Evolutionary conservation across 441 rosid species (phyloP).

Genomic region (Brassica hybrid): DNA sequence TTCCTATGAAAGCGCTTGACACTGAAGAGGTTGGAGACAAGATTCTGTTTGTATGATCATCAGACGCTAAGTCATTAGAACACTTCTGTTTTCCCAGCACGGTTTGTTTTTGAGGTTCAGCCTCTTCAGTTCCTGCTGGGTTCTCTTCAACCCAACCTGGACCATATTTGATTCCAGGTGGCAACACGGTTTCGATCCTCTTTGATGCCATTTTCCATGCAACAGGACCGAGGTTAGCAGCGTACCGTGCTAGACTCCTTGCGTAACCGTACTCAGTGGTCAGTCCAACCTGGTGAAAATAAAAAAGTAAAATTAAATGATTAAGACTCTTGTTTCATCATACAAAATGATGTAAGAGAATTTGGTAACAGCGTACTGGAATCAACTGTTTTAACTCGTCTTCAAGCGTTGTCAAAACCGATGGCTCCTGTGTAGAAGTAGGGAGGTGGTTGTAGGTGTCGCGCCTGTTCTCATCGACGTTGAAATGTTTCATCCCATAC

Average conservation of each 20-base stretch:
- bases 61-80: conserved; percentile 31
- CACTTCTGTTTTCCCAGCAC: conserved; percentile 40
- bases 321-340: background rate
- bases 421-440: conserved; percentile 49
- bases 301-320: conserved; percentile 14
- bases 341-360: conserved; percentile 1
- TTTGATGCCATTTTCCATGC: conserved; percentile 62
- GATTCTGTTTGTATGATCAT: conserved; percentile 47
- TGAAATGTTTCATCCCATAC: conserved; percentile 70
- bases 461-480: conserved; percentile 72
- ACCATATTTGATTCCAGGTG: conserved; percentile 52
- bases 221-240: conserved; percentile 64
- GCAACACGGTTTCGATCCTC: conserved; percentile 55
- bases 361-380: conserved; percentile 51
- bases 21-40: conserved; percentile 46
- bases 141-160: conserved; percentile 79
- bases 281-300: conserved; percentile 64
- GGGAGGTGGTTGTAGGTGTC: conserved; percentile 55
- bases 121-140: conserved; percentile 42
- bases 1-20: conserved; percentile 41
- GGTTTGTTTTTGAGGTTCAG: conserved; percentile 38
- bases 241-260: conserved; percentile 67
- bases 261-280: conserved; percentile 70
- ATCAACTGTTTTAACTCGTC: conserved; percentile 69
- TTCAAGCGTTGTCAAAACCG: conserved; percentile 52